phyloP scores from a whole-genome alignment of 176 grass and related monocot genomes.

The Oropetium thomaeum region DNA sequence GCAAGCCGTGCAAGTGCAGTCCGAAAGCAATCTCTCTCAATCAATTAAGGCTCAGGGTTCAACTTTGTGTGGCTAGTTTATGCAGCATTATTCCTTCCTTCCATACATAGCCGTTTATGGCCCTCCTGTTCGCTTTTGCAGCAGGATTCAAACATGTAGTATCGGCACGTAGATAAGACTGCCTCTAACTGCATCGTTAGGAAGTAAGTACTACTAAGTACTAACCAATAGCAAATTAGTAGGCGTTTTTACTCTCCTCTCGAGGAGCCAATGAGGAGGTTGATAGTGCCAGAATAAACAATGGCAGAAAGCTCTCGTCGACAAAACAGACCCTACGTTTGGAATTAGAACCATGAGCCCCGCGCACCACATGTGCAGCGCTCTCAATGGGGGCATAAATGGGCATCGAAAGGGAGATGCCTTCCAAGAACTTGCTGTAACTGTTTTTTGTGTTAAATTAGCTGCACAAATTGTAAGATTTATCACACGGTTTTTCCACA shows the following conservation, averaged over 20 bases:
- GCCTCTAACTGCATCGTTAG: background rate
- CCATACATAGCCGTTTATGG: background rate
- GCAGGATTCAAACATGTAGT: background rate
- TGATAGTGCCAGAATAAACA: conserved; percentile 2
- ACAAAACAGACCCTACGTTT: conserved; percentile 4
- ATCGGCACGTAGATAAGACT: background rate
- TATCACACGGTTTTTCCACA: too few relatives aligned
- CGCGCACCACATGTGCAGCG: conserved; percentile 39
- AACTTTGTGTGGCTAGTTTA: background rate
- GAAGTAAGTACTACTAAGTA: background rate
- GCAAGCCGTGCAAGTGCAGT: background rate
- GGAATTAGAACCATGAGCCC: conserved; percentile 27
- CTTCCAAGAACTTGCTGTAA: conserved; percentile 13
- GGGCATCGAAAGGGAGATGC: conserved; percentile 24
- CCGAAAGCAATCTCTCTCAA: conserved; percentile 22
- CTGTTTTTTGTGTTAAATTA: too few relatives aligned
- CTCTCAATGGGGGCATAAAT: background rate
- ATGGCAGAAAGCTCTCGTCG: background rate
- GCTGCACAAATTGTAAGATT: too few relatives aligned
- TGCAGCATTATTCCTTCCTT: background rate
- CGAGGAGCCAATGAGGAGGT: background rate
- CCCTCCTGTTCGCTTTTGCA: background rate
- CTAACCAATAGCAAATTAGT: background rate
- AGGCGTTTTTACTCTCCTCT: background rate
- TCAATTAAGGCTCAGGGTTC: background rate